Evolutionary conservation across 2,329 filamentous ascomycete species (phyloP), one percentile per base, ranked within the genome.

Genomic region (Neofusicoccum cordaticola): DNA sequence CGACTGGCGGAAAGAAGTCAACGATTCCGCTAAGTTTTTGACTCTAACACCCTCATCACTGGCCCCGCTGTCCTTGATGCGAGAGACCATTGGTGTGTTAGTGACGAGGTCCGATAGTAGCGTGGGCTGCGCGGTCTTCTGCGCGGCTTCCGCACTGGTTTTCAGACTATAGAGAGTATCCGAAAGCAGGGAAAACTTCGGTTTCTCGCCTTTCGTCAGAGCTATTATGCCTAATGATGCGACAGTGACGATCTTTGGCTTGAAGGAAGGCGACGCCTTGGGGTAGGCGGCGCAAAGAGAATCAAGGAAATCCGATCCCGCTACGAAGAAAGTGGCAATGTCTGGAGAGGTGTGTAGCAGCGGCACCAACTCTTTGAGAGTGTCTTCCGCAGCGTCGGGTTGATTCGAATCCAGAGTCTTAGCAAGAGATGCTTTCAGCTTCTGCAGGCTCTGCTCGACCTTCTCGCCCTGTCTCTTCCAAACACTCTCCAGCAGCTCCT

Each of bases 261-360:
- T 86, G 48, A 93, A 83, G 17, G 73, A 69, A 22, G 85, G 84
- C 64, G 88, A 86, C 75, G 86, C 87, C 65, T 88, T 83, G 56
- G 81, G 83, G 75, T 89, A 93, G 67, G 88, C 88, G 57, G 80
- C 80, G 42, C 86, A 81, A 12, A 97, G 82, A 0, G 90, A 87
- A 74, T 97, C 94, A 19, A 97, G 77, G 70, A 95, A 94, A 77
- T 97, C 94, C 58, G 90, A 93, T 0, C 94, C 94, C 0, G 90
- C 90, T 69, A 96, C 85, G 70, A 97, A 88, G 69, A 91, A 82
- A 6, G 80, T 76, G 35, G 83, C 85, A 50, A 79, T 79, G 27
- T 82, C 80, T 0, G 86, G 81, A 4, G 88, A 91, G 6, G 80
- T 81, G 69, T 86, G 83, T 4, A 92, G 78, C 3, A 93, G 78